Conservation (phyloP, 768 basidiomycete genomes). For the Agaricus subrufescens region DNA sequence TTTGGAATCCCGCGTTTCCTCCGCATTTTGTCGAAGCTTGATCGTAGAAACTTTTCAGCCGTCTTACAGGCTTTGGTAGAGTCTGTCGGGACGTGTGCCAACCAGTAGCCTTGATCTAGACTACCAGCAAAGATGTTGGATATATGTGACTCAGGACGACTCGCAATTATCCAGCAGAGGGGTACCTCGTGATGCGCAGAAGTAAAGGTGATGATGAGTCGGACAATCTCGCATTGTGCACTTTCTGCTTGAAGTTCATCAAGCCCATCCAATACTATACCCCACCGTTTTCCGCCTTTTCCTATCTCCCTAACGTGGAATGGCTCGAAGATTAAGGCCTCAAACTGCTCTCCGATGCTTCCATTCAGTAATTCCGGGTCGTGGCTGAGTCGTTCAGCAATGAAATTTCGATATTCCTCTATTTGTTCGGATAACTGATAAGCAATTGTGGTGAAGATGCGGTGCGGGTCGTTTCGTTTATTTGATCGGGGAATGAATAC, state of each 20-base stretch:
- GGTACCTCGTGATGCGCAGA: neutral
- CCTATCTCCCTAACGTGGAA: neutral
- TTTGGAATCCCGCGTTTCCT: neutral
- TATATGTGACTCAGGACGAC: neutral
- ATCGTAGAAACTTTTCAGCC: neutral
- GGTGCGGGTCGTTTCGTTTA: neutral
- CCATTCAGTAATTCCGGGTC: neutral
- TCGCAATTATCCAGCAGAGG: neutral
- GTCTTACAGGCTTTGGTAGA: conserved; percentile 1
- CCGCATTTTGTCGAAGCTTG: neutral
- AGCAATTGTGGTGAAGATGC: neutral
- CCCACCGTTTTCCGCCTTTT: neutral
- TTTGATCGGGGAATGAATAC: neutral
- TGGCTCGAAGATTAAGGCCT: neutral
- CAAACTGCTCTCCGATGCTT: neutral
- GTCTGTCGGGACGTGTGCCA: neutral
- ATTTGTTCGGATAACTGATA: neutral
- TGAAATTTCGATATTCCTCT: neutral
- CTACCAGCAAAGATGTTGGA: neutral
- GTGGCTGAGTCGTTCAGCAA: neutral
- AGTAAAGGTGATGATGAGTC: too few species aligned
- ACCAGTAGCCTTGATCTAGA: neutral
- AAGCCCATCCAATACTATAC: too few species aligned
- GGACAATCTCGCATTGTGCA: too few species aligned
- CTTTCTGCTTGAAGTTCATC: too few species aligned